Evolutionary conservation across 768 basidiomycete genomes (phyloP).

Genomic region (Russula vinacea): DNA sequence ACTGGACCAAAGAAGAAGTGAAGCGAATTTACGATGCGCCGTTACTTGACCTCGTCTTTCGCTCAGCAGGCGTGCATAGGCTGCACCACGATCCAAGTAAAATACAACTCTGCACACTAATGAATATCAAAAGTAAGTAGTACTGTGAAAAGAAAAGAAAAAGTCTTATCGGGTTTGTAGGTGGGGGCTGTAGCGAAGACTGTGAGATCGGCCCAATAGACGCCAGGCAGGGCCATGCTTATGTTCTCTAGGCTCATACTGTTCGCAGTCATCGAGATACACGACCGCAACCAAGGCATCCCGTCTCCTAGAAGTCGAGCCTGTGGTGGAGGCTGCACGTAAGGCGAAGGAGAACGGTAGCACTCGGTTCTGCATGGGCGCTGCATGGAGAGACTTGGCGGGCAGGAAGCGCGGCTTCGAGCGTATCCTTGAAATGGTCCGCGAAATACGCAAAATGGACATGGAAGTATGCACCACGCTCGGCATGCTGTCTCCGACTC

Average conservation of each 20-base stretch:
- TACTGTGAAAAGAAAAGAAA: constrained; percentile 29
- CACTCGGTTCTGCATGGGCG: constrained; percentile 98
- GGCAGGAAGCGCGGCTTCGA: constrained; percentile 94
- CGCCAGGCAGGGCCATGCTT: constrained; percentile 21
- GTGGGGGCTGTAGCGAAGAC: constrained; percentile 94
- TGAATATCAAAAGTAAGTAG: constrained; percentile 96
- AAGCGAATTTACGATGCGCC: constrained; percentile 82
- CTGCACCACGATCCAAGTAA: constrained; percentile 83
- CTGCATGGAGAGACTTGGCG: constrained; percentile 93
- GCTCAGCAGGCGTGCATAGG: constrained; percentile 80
- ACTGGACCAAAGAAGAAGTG: constrained; percentile 80
- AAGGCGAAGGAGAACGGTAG: constrained; percentile 95
- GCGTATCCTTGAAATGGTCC: constrained; percentile 88
- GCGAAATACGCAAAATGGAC: constrained; percentile 85
- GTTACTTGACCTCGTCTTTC: constrained; percentile 84
- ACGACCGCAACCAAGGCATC: constrained; percentile 86
- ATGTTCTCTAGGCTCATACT: constrained; percentile 76
- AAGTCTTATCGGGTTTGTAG: constrained; percentile 47
- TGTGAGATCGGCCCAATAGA: constrained; percentile 42
- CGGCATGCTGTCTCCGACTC: constrained; percentile 93
- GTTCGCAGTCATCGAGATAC: constrained; percentile 95
- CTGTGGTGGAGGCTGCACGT: constrained; percentile 88
- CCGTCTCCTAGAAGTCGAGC: constrained; percentile 81
- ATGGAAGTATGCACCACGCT: constrained; percentile 99
- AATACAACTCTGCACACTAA: constrained; percentile 93